Percentiles rank a stretch among this genome's conserved stretches.
phyloP scores from a whole-genome alignment of 1,139 yeast genomes.

The Lizanozyma gosingica region DNA sequence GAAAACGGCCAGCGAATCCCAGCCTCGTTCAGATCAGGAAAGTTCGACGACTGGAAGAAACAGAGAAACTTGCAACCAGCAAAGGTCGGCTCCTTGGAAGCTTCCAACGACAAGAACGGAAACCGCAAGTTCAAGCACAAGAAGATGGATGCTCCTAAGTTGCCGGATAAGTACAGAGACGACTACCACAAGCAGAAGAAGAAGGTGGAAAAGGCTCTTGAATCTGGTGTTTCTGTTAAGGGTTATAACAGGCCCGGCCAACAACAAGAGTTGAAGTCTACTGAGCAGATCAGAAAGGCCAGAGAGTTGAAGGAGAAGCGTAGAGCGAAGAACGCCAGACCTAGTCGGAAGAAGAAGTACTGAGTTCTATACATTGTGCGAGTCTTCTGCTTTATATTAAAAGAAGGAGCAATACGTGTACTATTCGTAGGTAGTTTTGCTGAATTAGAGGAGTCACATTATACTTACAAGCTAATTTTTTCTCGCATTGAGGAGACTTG shows the following conservation, averaged over 20 bases:
- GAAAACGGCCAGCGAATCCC: constrained; percentile 93
- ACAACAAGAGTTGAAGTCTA: constrained; percentile 53
- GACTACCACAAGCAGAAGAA: constrained; percentile 78
- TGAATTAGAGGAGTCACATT: too few species aligned
- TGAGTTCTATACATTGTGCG: too few species aligned
- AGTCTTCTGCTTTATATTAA: too few species aligned
- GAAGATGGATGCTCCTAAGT: constrained; percentile 68
- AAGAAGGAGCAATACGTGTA: too few species aligned
- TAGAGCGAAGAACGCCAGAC: constrained; percentile 82
- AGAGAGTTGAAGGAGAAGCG: constrained; percentile 65
- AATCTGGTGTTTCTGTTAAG: constrained; percentile 63
- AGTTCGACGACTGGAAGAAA: constrained; percentile 84
- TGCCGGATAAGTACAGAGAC: constrained; percentile 84
- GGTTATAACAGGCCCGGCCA: constrained; percentile 52
- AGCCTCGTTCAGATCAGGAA: constrained; percentile 85
- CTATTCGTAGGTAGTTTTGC: too few species aligned
- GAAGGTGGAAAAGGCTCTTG: constrained; percentile 75
- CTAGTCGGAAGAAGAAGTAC: constrained; percentile 27
- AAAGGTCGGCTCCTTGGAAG: constrained; percentile 49
- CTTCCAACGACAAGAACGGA: constrained; percentile 15
- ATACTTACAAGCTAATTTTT: too few species aligned
- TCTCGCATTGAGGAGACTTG: too few species aligned
- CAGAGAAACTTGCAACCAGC: constrained; percentile 49
- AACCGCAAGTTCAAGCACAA: constrained; percentile 62
- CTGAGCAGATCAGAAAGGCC: constrained; percentile 72